Conservation (phyloP, 179 eudicot species). For the Corrigiola litoralis region DNA sequence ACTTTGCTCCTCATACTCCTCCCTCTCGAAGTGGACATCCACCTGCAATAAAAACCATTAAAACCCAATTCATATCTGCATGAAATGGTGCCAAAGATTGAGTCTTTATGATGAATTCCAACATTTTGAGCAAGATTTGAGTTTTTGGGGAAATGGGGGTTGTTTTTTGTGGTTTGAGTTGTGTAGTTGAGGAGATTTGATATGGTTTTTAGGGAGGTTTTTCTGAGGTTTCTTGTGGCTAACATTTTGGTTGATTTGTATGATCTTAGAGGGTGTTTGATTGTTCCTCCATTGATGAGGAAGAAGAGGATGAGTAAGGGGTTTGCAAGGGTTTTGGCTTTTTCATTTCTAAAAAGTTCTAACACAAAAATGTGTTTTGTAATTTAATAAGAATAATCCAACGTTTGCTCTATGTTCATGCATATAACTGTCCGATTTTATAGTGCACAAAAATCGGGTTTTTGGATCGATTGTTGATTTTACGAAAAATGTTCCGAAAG, state of each 20-base stretch:
- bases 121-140: not conserved
- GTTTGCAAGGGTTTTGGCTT: slow-evolving; percentile 27
- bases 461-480: no score
- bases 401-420: no score
- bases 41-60: slow-evolving; percentile 20
- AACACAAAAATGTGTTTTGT: no score
- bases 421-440: no score
- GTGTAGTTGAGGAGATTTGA: slow-evolving; percentile 14
- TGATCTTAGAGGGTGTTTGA: not conserved
- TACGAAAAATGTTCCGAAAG: no score
- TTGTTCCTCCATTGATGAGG: slow-evolving; percentile 18
- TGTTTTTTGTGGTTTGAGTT: slow-evolving; percentile 4
- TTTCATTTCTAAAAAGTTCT: no score
- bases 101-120: slow-evolving; percentile 6
- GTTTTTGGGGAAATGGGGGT: not conserved
- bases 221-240: slow-evolving; percentile 15
- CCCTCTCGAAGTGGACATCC: slow-evolving; percentile 49
- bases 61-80: not conserved
- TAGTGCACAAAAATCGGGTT: no score
- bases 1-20: slow-evolving; percentile 91
- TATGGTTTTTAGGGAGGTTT: slow-evolving; percentile 23
- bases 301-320: not conserved
- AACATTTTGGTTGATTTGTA: slow-evolving; percentile 14
- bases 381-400: no score
- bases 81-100: not conserved